Base-by-base conservation (phyloP, 1,284 basidiomycete species). In the Trichosporon sp. region DNA sequence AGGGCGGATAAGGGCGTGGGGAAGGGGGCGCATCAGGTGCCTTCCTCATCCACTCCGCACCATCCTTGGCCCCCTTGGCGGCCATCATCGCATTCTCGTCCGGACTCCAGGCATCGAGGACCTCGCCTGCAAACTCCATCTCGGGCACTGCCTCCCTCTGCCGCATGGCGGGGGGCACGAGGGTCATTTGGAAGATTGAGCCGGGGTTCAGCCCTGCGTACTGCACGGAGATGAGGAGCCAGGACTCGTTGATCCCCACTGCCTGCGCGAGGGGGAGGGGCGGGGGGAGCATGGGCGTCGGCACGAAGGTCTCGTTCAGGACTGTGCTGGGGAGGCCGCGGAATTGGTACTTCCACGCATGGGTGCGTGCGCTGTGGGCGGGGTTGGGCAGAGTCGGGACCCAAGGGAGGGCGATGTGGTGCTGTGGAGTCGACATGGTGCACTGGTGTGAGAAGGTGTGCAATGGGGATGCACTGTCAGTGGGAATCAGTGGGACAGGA, bases 271-370 rank as follows among this genome's bases (percentile, higher is more conserved):
- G 64, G 3, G 68, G 68, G 7, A 59, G 16, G 1, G 63, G 56
- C 11, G 71, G 71, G 0, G 72, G 72, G 5, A 74, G 64, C 0
- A 65, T 68, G 0, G 73, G 73, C 0, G 37, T 40, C 5, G 38
- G 43, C 1, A 35, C 21, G 2, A 19, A 38, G 11, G 31, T 35
- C 14, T 64, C 51, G 1, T 11, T 7, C 16, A 74, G 66, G 8
- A 71, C 68, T n/a, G 68, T 61, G 37, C 32, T 32, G 0, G 72
- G 68, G 4, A 71, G 61, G n/a, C 72, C 72, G 66, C 72, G 72
- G 14, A 14, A 10, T 16, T 63, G 31, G 59, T 63, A 63, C 31
- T 10, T 2, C 59, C 59, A 63, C 10, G 59, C 31, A 16, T 35
- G 59, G 32, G 14, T 35, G 19, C 35, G 63, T 19, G 48, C 59